Evolutionary conservation across 140 eudicot species (phyloP), one percentile per base, ranked within the genome.

Genomic region (Senecio squalidus): DNA sequence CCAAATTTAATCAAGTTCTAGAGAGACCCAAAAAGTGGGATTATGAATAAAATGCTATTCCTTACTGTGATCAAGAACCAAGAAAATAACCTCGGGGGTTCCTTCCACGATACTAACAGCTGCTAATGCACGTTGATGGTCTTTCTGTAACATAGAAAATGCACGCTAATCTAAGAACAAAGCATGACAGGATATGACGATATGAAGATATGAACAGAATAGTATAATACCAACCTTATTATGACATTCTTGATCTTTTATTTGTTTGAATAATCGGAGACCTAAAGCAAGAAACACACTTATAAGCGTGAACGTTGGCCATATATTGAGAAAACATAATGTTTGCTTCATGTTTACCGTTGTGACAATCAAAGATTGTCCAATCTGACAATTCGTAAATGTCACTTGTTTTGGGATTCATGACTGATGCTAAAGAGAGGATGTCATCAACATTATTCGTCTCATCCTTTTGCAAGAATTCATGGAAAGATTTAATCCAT

Each of bases 61-160:
- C 85, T 76, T 81, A 88, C 96, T 88, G 91, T 70, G 94, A 63
- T 74, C 96, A 40, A 88, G 66, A 4, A 83, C 79, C 17, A 54
- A 83, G 66, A 88, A 88, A 79, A 88, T 69, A 60, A 72, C 83
- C 36, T 88, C 82, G 44, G 96, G 78, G 39, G 82, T 46, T 79
- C 82, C 94, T 66, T 84, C 77, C 2, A 88, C 62, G 26, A 82
- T 76, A 17, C 91, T 73, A 44, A 82, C 81, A 13, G 85, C 94
- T 79, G 88, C 82, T 57, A 88, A 76, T 27, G 85, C 83, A 28
- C 90, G 87, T 69, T 81, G 83, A 59, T 46, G 55, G 21, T 69
- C 80, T 74, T 74, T 78, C 36, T 66, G 39, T 80, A 58, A 61
- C 39, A 63, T 45, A 59, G 6, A 62, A 48, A 33, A 29, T 3